These are phyloP conservation scores for Circinella umbellata DNA, from an alignment of 371 early-diverging fungal genomes.

Conservation along the genomic window DNA sequence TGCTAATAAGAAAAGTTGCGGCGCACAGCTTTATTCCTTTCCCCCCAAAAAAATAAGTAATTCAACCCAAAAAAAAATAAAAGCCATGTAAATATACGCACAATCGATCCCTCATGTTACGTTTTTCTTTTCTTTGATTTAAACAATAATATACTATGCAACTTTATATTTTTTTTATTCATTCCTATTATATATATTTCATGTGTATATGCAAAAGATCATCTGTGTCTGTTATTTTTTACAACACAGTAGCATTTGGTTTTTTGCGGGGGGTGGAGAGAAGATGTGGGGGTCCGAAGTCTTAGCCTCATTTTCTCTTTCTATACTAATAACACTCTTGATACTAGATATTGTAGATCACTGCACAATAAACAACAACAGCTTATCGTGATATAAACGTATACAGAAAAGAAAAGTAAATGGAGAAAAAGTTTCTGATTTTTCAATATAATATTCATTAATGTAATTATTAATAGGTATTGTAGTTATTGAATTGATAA, in stretches of 20 bases:
- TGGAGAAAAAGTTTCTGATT: too few species aligned
- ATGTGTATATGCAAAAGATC: neutral
- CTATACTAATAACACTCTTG: too few species aligned
- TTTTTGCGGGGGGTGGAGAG: too few species aligned
- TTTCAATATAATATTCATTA: too few species aligned
- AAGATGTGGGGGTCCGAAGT: neutral
- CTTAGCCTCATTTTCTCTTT: too few species aligned
- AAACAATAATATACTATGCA: neutral
- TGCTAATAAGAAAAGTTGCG: neutral
- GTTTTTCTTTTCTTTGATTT: neutral
- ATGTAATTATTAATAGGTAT: too few species aligned
- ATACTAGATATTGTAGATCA: too few species aligned
- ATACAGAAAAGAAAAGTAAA: too few species aligned
- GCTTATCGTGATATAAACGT: too few species aligned
- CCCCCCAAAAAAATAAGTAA: neutral
- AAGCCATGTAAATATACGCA: neutral
- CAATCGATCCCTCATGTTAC: neutral
- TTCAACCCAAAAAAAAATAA: neutral
- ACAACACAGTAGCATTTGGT: too few species aligned
- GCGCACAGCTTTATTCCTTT: neutral
- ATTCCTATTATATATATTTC: neutral
- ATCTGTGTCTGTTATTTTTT: neutral
- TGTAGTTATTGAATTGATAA: too few species aligned
- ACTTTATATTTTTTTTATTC: conserved; percentile 1
- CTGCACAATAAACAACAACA: too few species aligned